Conservation (phyloP, 441 rosid species). For the Omphalea diandra region DNA sequence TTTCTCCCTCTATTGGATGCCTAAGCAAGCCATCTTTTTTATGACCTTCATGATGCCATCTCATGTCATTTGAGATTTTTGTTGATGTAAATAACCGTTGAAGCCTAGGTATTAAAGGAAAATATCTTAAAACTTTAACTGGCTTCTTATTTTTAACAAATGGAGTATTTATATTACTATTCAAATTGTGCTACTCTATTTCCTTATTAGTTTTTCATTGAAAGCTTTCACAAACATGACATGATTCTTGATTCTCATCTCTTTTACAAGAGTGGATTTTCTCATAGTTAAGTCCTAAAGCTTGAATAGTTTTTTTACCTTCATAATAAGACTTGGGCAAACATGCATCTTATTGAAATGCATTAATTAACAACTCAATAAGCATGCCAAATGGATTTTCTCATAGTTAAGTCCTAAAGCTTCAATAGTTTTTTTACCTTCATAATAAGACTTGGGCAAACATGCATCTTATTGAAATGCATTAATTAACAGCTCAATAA, state of each 20-base stretch:
- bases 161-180: no score
- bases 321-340: neutral
- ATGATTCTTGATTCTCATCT: neutral
- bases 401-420: no score
- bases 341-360: neutral
- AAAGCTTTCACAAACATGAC: neutral
- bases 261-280: neutral
- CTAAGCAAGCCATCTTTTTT: neutral
- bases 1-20: neutral
- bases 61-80: neutral
- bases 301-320: neutral
- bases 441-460: neutral
- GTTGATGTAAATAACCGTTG: neutral
- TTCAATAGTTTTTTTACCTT: no score
- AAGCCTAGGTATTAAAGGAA: neutral
- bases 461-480: neutral
- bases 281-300: neutral
- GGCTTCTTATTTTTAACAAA: no score
- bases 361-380: no score
- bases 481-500: no score
- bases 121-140: neutral
- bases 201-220: neutral
- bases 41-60: neutral
- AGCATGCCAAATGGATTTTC: neutral
- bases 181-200: neutral